Evolutionary conservation across 2,329 filamentous ascomycete genomes (phyloP), one percentile per base, ranked within the genome.

Genomic region (Fusarium pininemorale): DNA sequence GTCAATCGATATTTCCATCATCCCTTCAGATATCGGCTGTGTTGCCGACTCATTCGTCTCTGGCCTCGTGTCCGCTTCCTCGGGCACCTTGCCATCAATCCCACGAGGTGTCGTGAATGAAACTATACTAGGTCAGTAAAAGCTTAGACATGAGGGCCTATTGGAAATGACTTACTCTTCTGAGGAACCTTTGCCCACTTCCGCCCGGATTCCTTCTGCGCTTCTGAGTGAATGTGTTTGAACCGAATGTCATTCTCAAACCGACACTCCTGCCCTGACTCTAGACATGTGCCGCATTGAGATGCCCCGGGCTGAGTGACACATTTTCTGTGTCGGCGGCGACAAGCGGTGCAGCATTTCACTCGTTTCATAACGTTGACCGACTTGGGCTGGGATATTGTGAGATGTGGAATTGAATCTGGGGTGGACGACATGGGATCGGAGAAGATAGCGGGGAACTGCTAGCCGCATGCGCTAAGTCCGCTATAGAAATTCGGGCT

Each of bases 201-300:
- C 6, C 51, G 15, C 2, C 42, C 41, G 2, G 32, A 15, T 18
- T 47, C 20, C 28, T 11, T 39, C 26, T 32, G 35, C 0, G 0
- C 3, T 5, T 45, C 35, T 39, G 47, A 7, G 0, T 51, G 47
- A 26, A 4, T 51, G 28, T 66, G 53, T n/a, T 66, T 67, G 38
- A 67, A 67, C 2, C 62, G 62, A 59, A 67, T 51, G 20, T 39
- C 62, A 35, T 44, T 66, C 9, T 67, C 64, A 24, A 67, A 67
- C 0, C 11, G 38, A 18, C 64, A 67, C 0, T 67, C 37, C 14
- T 59, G 37, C 1, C 62, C 62, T 0, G 63, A 58, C 32, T 67
- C 64, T 15, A 66, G 37, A 10, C 64, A 67, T 1, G 62, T 47
- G 4, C 62, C 62, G 13, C 64, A 67, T 11, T 51, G 30, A 1